These are phyloP conservation scores for Thermomucor indicae-seudaticae DNA, from an alignment of 371 early-diverging fungal genomes.

Conservation along the genomic window DNA sequence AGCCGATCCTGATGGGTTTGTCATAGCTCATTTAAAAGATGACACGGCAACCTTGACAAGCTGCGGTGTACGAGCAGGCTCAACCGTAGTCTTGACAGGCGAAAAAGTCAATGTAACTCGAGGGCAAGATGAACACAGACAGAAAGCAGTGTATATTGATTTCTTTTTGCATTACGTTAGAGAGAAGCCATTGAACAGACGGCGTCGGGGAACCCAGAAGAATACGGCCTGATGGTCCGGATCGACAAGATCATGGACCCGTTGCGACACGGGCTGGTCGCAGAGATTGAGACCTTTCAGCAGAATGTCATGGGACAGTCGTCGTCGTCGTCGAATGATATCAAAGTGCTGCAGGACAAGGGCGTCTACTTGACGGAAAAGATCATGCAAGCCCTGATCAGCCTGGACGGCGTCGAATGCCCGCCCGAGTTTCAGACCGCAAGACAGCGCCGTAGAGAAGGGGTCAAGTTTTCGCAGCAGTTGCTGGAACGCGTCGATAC, in stretches of 20 bases:
- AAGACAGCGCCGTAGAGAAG: slow-evolving; percentile 52
- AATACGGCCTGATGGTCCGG: slow-evolving; percentile 32
- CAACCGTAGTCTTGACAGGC: slow-evolving; percentile 47
- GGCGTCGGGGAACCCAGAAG: slow-evolving; percentile 50
- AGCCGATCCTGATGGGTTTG: neutral
- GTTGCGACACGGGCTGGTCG: slow-evolving; percentile 8
- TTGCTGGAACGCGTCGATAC: slow-evolving; percentile 52
- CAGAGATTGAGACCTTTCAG: slow-evolving; percentile 20
- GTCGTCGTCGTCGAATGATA: slow-evolving; percentile 11
- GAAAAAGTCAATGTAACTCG: slow-evolving; percentile 53
- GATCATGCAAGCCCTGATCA: slow-evolving; percentile 51
- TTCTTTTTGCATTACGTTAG: slow-evolving; percentile 13
- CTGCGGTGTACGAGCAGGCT: slow-evolving; percentile 49
- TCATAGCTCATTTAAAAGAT: slow-evolving; percentile 56
- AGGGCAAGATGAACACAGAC: neutral
- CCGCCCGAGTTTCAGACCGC: slow-evolving; percentile 54
- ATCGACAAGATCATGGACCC: slow-evolving; percentile 25
- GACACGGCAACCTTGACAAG: slow-evolving; percentile 54
- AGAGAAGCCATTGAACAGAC: slow-evolving; percentile 41
- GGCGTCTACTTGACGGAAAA: slow-evolving; percentile 49
- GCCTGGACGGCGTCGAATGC: slow-evolving; percentile 54
- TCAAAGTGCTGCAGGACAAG: slow-evolving; percentile 41
- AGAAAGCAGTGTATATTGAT: neutral
- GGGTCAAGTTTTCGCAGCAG: slow-evolving; percentile 48
- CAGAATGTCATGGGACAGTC: slow-evolving; percentile 5